Evolutionary conservation across 2,329 filamentous ascomycete species (phyloP).

Genomic region (Sporothrix humicola): DNA sequence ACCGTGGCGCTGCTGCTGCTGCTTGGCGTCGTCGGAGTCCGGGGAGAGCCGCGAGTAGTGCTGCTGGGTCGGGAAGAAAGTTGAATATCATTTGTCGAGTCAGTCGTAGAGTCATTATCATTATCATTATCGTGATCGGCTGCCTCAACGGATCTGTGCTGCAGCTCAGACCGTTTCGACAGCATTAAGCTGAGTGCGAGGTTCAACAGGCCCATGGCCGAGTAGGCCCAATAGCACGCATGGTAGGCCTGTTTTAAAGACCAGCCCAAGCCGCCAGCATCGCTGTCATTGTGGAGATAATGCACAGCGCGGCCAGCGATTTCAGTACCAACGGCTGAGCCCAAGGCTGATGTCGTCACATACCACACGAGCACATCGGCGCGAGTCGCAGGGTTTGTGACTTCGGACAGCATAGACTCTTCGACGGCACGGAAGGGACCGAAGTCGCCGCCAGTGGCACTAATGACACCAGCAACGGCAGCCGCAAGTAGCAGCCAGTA

Average conservation of each 20-base stretch:
- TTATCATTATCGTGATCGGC: constrained; percentile 37
- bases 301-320: constrained; percentile 58
- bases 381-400: constrained; percentile 60
- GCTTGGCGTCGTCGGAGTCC: neutral
- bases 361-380: constrained; percentile 72
- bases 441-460: constrained; percentile 68
- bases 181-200: constrained; percentile 54
- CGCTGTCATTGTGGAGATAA: constrained; percentile 47
- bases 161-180: constrained; percentile 59
- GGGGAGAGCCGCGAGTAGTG: neutral
- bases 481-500: constrained; percentile 65
- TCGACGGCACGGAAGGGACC: constrained; percentile 71
- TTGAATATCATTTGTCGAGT: constrained; percentile 34
- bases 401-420: constrained; percentile 66
- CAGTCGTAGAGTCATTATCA: constrained; percentile 36
- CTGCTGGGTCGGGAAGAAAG: constrained; percentile 11
- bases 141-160: constrained; percentile 37
- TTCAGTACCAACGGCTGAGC: constrained; percentile 60
- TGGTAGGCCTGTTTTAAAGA: constrained; percentile 60
- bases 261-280: constrained; percentile 52
- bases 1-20: constrained; percentile 24
- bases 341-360: constrained; percentile 61
- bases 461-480: constrained; percentile 66
- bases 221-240: constrained; percentile 63
- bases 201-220: constrained; percentile 60